Evolutionary conservation across 768 basidiomycete genomes (phyloP).

Genomic region (Krasilnikovozyma curviuscula): DNA sequence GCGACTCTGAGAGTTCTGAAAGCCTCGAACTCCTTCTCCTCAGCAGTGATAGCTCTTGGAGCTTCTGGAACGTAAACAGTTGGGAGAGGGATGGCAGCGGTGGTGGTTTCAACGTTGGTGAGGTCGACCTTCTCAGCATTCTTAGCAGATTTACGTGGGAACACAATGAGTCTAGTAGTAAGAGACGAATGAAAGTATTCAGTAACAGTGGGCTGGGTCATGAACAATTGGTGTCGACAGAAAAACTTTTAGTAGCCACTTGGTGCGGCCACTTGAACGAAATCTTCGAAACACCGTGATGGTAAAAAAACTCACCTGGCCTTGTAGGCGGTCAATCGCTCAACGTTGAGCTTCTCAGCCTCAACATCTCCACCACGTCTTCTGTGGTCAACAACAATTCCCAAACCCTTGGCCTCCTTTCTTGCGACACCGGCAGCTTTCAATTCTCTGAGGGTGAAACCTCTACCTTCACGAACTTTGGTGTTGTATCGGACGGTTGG

Average conservation of each 20-base stretch:
- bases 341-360: constrained; percentile 86
- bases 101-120: constrained; percentile 45
- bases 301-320: constrained; percentile 24
- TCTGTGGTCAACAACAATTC: constrained; percentile 91
- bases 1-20: constrained; percentile 70
- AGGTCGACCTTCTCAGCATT: constrained; percentile 76
- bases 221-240: neutral
- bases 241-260: neutral
- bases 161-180: constrained; percentile 52
- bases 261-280: neutral
- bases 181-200: neutral
- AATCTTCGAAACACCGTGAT: neutral
- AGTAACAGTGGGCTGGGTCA: neutral
- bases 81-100: constrained; percentile 43
- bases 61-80: constrained; percentile 48
- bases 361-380: constrained; percentile 92
- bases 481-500: constrained; percentile 97
- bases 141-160: constrained; percentile 88
- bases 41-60: constrained; percentile 79
- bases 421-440: constrained; percentile 86
- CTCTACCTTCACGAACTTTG: constrained; percentile 88
- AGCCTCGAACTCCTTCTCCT: constrained; percentile 75
- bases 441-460: constrained; percentile 83
- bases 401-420: constrained; percentile 81
- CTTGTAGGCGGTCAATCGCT: constrained; percentile 86